Evolutionary conservation across 2,329 filamentous ascomycete genomes (phyloP), one percentile per base, ranked within the genome.

Genomic region (Ophiosphaerella herpotricha): DNA sequence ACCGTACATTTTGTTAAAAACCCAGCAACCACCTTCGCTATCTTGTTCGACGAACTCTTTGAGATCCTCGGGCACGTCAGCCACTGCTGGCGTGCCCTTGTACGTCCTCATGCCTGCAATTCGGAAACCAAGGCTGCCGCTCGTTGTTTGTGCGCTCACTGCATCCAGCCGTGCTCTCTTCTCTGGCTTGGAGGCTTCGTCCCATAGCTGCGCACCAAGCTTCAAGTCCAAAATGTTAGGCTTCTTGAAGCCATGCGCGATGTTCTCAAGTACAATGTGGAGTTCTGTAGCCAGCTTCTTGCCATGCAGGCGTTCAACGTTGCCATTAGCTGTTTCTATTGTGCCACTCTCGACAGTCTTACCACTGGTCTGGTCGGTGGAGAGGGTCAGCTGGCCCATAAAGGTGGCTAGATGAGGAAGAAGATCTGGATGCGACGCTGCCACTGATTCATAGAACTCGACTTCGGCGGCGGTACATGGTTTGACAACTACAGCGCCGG

Each of bases 191-290:
- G 85, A 82, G 54, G 79, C 78, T 33, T 96, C 90, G 12, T 90
- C 93, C 88, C 91, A 97, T 5, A 99, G 77, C 29, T 90, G 83
- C 42, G 86, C 82, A 37, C 94, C 94, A 16, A 99, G 84, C 77
- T 99, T 99, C 58, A 96, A 84, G 68, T 99, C 94, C 50, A 99
- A 78, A 7, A 99, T 91, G 63, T 96, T 97, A 6, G 94, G 91
- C 50, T 84, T 83, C 64, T 83, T 84, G 78, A 92, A 97, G 1
- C 90, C 91, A 57, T 84, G 82, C 0, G 91, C 86, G 6, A 90
- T 83, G 70, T 97, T 97, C 68, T 92, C 88, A 24, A 97, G 78
- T 11, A 96, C 91, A 14, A 97, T 86, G 2, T 90, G 89, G 46
- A 85, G 80, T 47, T 91, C 86, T 0, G 91, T 96, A 21, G 84